Conservation (phyloP, 1,284 basidiomycete genomes). For the Rugosomyces carneus region DNA sequence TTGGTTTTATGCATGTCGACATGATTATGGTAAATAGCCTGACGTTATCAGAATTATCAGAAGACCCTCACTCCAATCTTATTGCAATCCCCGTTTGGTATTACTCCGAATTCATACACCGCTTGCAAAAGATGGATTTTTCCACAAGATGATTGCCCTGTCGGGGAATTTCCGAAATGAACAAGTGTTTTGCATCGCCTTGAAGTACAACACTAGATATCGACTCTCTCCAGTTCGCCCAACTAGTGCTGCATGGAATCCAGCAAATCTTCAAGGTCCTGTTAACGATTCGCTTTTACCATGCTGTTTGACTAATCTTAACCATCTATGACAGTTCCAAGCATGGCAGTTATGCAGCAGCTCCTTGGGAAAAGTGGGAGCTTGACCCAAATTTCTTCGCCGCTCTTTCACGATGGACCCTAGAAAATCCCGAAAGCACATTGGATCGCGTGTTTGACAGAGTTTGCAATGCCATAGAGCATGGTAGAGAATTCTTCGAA, state of each 20-base stretch:
- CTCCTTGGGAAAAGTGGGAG: slow-evolving; percentile 6
- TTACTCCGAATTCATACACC: background rate
- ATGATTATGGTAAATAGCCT: no score
- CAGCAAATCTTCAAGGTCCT: background rate
- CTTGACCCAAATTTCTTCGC: slow-evolving; percentile 5
- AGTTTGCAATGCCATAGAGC: slow-evolving; percentile 3
- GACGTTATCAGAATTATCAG: no score
- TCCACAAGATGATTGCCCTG: background rate
- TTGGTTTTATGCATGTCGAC: no score
- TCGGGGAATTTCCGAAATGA: background rate
- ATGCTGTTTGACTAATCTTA: background rate
- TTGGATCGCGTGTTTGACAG: slow-evolving; percentile 1
- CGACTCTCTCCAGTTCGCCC: background rate
- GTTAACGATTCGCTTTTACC: no score
- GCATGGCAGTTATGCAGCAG: background rate
- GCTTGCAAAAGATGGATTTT: background rate
- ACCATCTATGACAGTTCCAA: background rate
- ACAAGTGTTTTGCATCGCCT: background rate
- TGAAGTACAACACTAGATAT: background rate
- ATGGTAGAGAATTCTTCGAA: slow-evolving; percentile 2
- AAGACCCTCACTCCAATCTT: no score
- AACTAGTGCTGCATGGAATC: background rate
- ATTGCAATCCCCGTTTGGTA: background rate
- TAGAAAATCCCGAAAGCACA: slow-evolving; percentile 2
- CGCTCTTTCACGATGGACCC: slow-evolving; percentile 3